phyloP scores from a whole-genome alignment of 2,329 filamentous ascomycete species.

The Fusarium zealandicum region DNA sequence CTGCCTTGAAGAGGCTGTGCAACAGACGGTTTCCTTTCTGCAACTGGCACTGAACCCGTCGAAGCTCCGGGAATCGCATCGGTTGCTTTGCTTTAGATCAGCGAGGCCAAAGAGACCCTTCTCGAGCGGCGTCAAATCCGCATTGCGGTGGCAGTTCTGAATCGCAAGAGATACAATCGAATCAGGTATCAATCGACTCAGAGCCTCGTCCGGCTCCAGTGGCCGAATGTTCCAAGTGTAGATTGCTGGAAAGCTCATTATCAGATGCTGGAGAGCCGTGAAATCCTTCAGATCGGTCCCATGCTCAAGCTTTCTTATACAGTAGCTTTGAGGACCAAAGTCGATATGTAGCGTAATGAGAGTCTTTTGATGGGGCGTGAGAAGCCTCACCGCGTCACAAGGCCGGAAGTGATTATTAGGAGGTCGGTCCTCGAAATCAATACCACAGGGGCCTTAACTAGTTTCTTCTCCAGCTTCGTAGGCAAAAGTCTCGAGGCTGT shows the following conservation, averaged over 20 bases:
- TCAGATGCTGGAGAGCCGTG: slow-evolving; percentile 7
- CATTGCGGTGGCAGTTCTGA: not conserved
- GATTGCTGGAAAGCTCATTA: slow-evolving; percentile 1
- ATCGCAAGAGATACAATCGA: slow-evolving; percentile 6
- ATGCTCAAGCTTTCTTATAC: not conserved
- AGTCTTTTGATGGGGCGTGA: not conserved
- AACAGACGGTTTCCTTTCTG: not conserved
- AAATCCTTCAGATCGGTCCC: slow-evolving; percentile 5
- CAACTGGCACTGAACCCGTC: not conserved
- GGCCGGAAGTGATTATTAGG: slow-evolving; percentile 8
- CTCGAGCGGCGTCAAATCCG: not conserved
- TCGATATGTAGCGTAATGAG: slow-evolving; percentile 3
- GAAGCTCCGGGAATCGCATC: slow-evolving; percentile 1
- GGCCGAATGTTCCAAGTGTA: not conserved
- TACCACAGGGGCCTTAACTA: no score
- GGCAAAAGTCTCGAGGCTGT: not conserved
- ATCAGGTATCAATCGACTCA: slow-evolving; percentile 2
- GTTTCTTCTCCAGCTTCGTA: slow-evolving; percentile 1
- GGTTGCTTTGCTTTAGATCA: not conserved
- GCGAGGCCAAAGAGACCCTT: slow-evolving; percentile 5
- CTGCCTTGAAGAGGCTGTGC: not conserved
- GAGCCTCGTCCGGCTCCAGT: not conserved
- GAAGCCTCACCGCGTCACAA: slow-evolving; percentile 1
- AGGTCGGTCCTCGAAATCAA: no score
- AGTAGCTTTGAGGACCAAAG: not conserved